phyloP scores from a whole-genome alignment of 164 flowering plant genomes.

The Piper longum region DNA sequence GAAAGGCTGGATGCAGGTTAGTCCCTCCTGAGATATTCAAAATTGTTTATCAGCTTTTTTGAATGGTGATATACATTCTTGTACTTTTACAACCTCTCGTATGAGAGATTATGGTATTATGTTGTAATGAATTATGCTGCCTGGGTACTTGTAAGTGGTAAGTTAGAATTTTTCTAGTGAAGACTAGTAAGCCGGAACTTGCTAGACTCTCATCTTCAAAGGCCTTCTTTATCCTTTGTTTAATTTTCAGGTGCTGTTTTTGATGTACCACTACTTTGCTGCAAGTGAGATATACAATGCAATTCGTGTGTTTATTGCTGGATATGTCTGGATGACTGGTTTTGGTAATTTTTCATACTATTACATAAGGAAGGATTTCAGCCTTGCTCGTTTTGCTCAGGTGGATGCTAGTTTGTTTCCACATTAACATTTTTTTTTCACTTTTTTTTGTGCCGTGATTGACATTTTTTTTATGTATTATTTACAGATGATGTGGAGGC shows the following conservation, averaged over 20 bases:
- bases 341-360: slow-evolving; percentile 97
- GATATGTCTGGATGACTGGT: slow-evolving; percentile 99
- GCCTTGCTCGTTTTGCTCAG: slow-evolving; percentile 90
- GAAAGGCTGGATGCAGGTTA: slow-evolving; percentile 99
- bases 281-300: slow-evolving; percentile 96
- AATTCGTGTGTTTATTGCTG: slow-evolving; percentile 82
- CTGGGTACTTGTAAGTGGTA: too few species aligned
- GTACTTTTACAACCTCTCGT: too few species aligned
- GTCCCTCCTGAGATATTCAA: slow-evolving; percentile 3
- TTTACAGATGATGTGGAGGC: slow-evolving; percentile 99
- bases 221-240: slow-evolving; percentile 6
- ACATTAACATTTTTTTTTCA: slow-evolving; percentile 2
- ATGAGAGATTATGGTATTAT: too few species aligned
- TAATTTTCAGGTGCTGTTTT: slow-evolving; percentile 62
- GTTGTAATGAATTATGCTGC: too few species aligned
- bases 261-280: slow-evolving; percentile 98
- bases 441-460: slow-evolving; percentile 7
- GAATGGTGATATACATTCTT: too few species aligned
- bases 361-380: slow-evolving; percentile 85
- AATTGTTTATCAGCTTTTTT: background rate
- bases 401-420: slow-evolving; percentile 19
- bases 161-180: too few species aligned
- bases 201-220: background rate
- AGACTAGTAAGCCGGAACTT: too few species aligned
- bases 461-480: slow-evolving; percentile 33